phyloP scores from a whole-genome alignment of 371 early-diverging fungal genomes.

The Mortierella sp. region DNA sequence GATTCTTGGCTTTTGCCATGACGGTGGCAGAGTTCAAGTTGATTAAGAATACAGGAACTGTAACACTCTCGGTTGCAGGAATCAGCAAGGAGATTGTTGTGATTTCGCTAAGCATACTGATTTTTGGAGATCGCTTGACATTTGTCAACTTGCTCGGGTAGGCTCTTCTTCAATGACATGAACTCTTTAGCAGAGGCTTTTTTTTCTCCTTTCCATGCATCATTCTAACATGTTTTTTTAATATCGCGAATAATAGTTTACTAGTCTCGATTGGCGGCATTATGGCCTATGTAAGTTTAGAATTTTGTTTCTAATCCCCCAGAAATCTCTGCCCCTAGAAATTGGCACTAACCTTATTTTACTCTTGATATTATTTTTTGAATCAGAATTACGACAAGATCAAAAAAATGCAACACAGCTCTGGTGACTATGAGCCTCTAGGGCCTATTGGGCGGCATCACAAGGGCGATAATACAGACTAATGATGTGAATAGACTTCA shows the following conservation, averaged over 20 bases:
- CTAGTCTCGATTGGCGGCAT: slow-evolving; percentile 72
- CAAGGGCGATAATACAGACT: slow-evolving; percentile 51
- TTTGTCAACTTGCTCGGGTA: slow-evolving; percentile 67
- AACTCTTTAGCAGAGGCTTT: neutral
- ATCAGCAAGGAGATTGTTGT: slow-evolving; percentile 81
- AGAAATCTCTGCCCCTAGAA: no score
- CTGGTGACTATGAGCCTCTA: slow-evolving; percentile 37
- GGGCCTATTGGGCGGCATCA: slow-evolving; percentile 30
- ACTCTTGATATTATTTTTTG: neutral
- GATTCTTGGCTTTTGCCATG: slow-evolving; percentile 90
- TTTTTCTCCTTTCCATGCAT: neutral
- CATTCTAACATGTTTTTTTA: neutral
- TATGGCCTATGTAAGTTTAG: slow-evolving; percentile 56
- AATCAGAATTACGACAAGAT: slow-evolving; percentile 70
- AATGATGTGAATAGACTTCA: neutral
- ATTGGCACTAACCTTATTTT: neutral
- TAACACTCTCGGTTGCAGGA: slow-evolving; percentile 91
- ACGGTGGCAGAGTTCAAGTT: slow-evolving; percentile 85
- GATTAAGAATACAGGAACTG: slow-evolving; percentile 85
- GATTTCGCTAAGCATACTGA: slow-evolving; percentile 66
- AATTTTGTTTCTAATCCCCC: neutral
- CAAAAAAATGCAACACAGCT: slow-evolving; percentile 43
- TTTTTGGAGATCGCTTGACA: slow-evolving; percentile 70
- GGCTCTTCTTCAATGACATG: neutral
- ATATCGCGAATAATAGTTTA: slow-evolving; percentile 47